Base-by-base conservation (phyloP, 2,329 filamentous ascomycete species). In the Xylaria hypoxylon region DNA sequence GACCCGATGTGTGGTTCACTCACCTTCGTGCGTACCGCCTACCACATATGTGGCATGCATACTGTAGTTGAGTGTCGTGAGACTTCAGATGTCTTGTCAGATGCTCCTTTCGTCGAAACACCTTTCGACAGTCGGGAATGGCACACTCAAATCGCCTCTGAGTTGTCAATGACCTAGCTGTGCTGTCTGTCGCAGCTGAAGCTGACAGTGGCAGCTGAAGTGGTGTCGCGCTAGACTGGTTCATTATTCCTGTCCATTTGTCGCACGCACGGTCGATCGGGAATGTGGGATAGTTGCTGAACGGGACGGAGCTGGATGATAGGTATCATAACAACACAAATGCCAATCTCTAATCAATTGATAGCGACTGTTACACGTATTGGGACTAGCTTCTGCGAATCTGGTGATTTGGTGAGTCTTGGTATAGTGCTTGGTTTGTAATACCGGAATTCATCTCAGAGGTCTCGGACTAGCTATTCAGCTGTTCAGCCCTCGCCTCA, bases 61-160 rank as follows among this genome's bases (percentile, higher is more conserved):
- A 72, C 38, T 73, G 71, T 35, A 67, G 67, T 33, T 71, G 66
- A 3, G 67, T 61, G 24, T 73, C 65, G 48, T 75, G 73, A 13
- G 64, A 66, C 40, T 74, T 73, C n/a, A 64, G 64, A 65, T 75
- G 73, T 57, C 73, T 68, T 26, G 71, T 75, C 15, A 75, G 53
- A 53, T 75, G 73, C 42, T 75, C 73, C 40, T 75, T 75, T 67
- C 73, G 63, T 45, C 65, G 62, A 52, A 75, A 75, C 13, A 68
- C 64, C 58, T 74, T 75, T 33, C 62, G 57, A 33, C 73, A 75
- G 4, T 69, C 67, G 19, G 71, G 65, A 19, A 71, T 45, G 8
- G 58, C 44, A 52, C 73, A 75, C 55, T 69, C 65, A 63, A 72
- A 75, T 31, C 59, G 22, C 31, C 35, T 64, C 55, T 60, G 60